Percentiles rank a stretch among this genome's conserved stretches.
Conservation (phyloP, 2,329 filamentous ascomycete genomes). For the Trichophyton equinum region DNA sequence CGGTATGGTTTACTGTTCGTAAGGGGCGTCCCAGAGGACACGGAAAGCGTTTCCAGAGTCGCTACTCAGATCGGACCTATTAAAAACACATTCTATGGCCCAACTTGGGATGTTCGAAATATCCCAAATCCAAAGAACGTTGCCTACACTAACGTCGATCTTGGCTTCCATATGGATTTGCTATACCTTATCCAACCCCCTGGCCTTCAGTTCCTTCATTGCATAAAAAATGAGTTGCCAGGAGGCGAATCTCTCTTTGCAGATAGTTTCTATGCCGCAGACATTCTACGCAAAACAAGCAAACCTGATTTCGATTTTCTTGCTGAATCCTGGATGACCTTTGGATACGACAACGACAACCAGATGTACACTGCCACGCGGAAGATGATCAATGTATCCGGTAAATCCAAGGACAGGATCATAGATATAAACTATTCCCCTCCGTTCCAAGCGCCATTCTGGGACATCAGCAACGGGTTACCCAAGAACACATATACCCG, state of each 20-base stretch:
- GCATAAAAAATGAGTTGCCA: slow-evolving; percentile 62
- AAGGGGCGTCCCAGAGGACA: slow-evolving; percentile 56
- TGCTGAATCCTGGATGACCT: slow-evolving; percentile 38
- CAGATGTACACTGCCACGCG: slow-evolving; percentile 50
- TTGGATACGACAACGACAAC: slow-evolving; percentile 56
- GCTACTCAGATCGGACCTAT: slow-evolving; percentile 62
- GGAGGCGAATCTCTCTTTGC: slow-evolving; percentile 82
- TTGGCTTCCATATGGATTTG: slow-evolving; percentile 88
- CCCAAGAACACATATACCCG: neutral
- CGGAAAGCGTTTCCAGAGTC: slow-evolving; percentile 54
- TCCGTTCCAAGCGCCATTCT: slow-evolving; percentile 52
- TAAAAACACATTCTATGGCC: slow-evolving; percentile 80
- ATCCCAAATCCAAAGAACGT: slow-evolving; percentile 80
- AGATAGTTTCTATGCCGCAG: slow-evolving; percentile 55
- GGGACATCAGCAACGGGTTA: neutral
- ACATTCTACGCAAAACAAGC: slow-evolving; percentile 11
- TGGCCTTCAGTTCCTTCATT: slow-evolving; percentile 77
- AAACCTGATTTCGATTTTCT: slow-evolving; percentile 27
- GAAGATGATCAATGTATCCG: slow-evolving; percentile 39
- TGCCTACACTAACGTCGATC: slow-evolving; percentile 69
- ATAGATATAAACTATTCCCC: slow-evolving; percentile 57
- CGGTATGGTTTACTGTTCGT: slow-evolving; percentile 65
- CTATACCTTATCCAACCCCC: slow-evolving; percentile 73
- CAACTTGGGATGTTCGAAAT: slow-evolving; percentile 77
- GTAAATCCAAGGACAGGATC: slow-evolving; percentile 15